Percentiles rank a stretch among this genome's conserved stretches.
These are phyloP conservation scores for Eucalyptus microcorys DNA, from an alignment of 345 rosid species.

Conservation along the genomic window DNA sequence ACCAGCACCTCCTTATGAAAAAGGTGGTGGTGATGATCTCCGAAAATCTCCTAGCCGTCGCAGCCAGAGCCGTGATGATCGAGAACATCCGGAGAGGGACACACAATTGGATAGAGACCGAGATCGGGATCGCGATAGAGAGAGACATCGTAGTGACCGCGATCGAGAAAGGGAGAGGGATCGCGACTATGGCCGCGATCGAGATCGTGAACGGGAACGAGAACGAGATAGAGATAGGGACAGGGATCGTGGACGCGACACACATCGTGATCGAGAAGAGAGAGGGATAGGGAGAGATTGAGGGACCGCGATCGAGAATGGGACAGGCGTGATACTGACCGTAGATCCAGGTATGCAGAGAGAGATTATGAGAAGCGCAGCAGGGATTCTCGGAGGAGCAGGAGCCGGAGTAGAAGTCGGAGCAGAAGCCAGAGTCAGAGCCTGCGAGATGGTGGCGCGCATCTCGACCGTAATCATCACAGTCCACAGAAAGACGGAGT, in stretches of 20 bases:
- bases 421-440: conserved; percentile 61
- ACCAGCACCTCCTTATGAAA: conserved; percentile 52
- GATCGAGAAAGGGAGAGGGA: conserved; percentile 1
- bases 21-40: conserved; percentile 27
- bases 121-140: conserved; percentile 15
- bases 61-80: conserved; percentile 73
- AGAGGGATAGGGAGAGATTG: conserved; percentile 13
- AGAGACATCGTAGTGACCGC: conserved; percentile 10
- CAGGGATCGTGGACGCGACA: neutral
- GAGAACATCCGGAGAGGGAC: conserved; percentile 33
- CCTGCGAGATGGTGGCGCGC: conserved; percentile 26
- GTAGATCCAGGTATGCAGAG: conserved; percentile 8
- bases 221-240: conserved; percentile 28
- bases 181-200: neutral
- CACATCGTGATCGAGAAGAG: conserved; percentile 4
- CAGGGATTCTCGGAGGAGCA: conserved; percentile 16
- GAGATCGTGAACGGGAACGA: neutral
- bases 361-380: conserved; percentile 25
- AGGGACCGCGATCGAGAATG: neutral
- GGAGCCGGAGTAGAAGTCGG: conserved; percentile 26
- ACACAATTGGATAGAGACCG: conserved; percentile 25
- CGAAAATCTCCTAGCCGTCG: conserved; percentile 50
- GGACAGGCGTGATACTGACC: conserved; percentile 6
- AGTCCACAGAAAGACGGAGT: conserved; percentile 36
- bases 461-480: conserved; percentile 26